Percentiles rank a stretch among this genome's conserved stretches.
Evolutionary conservation across 768 basidiomycete genomes (phyloP).

Genomic region (Termitomyces sp.): DNA sequence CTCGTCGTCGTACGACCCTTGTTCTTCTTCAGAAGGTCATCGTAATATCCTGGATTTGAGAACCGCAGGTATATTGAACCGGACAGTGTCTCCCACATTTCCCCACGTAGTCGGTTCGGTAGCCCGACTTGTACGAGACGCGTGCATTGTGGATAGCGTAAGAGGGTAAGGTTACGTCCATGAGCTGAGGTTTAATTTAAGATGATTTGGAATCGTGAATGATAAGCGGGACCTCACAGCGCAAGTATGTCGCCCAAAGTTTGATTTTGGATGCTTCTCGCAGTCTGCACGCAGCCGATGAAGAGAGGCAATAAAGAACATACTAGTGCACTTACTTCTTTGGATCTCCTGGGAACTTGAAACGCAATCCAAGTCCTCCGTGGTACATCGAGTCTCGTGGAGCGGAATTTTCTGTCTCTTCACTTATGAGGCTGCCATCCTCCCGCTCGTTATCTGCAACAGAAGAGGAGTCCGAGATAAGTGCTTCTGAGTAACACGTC

Average conservation of each 20-base stretch:
- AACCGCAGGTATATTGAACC: slow-evolving; percentile 91
- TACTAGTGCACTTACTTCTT: slow-evolving; percentile 57
- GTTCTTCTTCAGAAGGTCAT: slow-evolving; percentile 67
- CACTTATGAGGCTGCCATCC: slow-evolving; percentile 56
- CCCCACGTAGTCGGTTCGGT: slow-evolving; percentile 89
- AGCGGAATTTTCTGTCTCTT: slow-evolving; percentile 42
- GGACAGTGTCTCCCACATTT: slow-evolving; percentile 97
- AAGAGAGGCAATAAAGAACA: not conserved
- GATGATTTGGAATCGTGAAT: not conserved
- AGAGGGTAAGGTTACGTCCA: slow-evolving; percentile 89
- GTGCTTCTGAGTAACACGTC: slow-evolving; percentile 92
- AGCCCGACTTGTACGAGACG: slow-evolving; percentile 97
- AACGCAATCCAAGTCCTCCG: slow-evolving; percentile 74
- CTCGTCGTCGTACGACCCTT: slow-evolving; percentile 76
- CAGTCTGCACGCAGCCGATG: slow-evolving; percentile 39
- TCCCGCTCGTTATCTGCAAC: slow-evolving; percentile 64
- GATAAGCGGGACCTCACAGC: slow-evolving; percentile 40
- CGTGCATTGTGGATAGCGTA: slow-evolving; percentile 95
- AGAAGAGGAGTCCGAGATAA: slow-evolving; percentile 52
- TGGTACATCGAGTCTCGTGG: slow-evolving; percentile 54
- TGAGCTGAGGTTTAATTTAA: slow-evolving; percentile 49
- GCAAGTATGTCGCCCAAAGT: slow-evolving; percentile 87
- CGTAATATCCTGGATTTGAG: slow-evolving; percentile 79
- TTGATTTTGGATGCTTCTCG: slow-evolving; percentile 93
- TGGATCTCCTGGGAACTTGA: slow-evolving; percentile 89